Conservation (phyloP, 108 stramenopile genomes). For the Mayamaea pseudoterrestris region DNA sequence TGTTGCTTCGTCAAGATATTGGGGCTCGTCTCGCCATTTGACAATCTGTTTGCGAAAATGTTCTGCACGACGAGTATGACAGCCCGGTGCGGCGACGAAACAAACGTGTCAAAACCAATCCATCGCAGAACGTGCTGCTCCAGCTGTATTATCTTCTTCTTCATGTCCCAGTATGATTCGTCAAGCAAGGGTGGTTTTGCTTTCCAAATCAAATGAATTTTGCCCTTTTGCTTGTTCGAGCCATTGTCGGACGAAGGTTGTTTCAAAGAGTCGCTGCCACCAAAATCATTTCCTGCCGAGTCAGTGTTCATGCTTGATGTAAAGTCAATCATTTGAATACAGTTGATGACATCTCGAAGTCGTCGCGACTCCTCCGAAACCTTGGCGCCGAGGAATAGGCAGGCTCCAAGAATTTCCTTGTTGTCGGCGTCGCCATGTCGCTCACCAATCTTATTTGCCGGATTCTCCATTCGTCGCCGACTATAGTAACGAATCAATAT, state of each 20-base stretch:
- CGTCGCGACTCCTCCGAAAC: constrained; percentile 62
- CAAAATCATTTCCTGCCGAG: neutral
- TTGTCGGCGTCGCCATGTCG: constrained; percentile 7
- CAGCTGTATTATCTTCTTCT: constrained; percentile 45
- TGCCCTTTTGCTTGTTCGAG: neutral
- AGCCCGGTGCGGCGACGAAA: constrained; percentile 65
- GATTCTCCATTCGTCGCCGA: constrained; percentile 1
- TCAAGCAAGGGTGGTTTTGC: constrained; percentile 24
- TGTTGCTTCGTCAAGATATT: too few species aligned
- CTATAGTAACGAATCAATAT: constrained; percentile 58
- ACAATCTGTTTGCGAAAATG: too few species aligned
- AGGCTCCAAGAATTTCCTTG: constrained; percentile 44
- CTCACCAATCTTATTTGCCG: constrained; percentile 6
- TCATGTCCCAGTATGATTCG: constrained; percentile 57
- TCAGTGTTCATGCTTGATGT: neutral
- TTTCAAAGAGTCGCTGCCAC: neutral
- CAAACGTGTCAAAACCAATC: constrained; percentile 60
- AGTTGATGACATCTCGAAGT: constrained; percentile 70
- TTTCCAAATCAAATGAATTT: constrained; percentile 1
- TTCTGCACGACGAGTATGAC: constrained; percentile 11
- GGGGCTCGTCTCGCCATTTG: too few species aligned
- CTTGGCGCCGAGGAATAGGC: constrained; percentile 64
- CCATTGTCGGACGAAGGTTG: neutral
- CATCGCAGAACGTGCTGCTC: constrained; percentile 62
- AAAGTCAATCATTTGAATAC: constrained; percentile 34